Evolutionary conservation across 805 yeast species (phyloP), one percentile per base, ranked within the genome.

Genomic region (Diddensiella santjacobensis): DNA sequence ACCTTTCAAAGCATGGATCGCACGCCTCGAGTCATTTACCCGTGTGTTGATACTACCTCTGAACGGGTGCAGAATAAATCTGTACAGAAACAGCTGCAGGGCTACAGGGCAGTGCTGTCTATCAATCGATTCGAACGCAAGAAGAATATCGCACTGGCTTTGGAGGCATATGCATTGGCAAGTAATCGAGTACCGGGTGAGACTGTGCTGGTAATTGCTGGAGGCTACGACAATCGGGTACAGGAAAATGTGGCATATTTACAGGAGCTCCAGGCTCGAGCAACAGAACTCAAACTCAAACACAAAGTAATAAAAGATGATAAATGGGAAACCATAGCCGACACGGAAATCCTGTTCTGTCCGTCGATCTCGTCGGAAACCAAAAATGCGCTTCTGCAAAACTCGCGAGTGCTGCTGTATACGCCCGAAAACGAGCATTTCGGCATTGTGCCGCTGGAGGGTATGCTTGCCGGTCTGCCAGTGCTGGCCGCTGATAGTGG

Each of bases 401-500:
- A 71, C 6, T 73, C 90, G 1, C 74, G 75, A 41, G 57, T 85
- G 48, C 71, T 93, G 19, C 67, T 90, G 40, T 93, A 93, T 62
- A 93, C 99, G 0, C 99, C 99, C 2, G 74, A 85, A 0, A 77
- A 77, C 58, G 99, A 93, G 65, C 99, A 93, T 68, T 93, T 93
- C 63, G 99, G 99, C 11, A 93, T 93, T 54, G 99, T 93, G 6
- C 99, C 99, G 1, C 73, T 93, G 13, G 99, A 93, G 64, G 90
- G 96, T 10, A 90, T 93, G 97, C 74, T 83, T 41, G 73, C 78
- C 49, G 84, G 86, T 23, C 83, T 83, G 0, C 88, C 96, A 0
- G 96, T 90, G 0, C 68, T 93, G 44, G 96, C 96, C 0, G 83
- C 84, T 3, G 80, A 86, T 59, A 80, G 80, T 35, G 99, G 99